Percentiles rank a stretch among this genome's conserved stretches.
Evolutionary conservation across 1,139 yeast species (phyloP).

Genomic region (Candida pseudocylindracea): DNA sequence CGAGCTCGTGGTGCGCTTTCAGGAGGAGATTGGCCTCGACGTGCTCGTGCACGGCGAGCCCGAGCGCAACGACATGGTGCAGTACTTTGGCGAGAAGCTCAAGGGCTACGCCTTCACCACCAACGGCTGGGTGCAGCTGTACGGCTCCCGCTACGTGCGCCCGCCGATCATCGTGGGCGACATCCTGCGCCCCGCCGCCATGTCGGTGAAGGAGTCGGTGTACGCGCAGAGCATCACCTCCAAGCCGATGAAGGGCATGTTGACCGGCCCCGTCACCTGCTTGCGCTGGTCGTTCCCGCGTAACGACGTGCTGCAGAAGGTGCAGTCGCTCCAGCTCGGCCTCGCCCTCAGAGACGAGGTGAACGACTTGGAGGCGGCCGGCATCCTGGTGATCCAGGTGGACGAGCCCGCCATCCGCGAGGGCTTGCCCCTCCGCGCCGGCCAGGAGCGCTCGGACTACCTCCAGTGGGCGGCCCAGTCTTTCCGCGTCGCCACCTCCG

Average conservation of each 20-base stretch:
- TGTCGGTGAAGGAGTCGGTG: slow-evolving; percentile 98
- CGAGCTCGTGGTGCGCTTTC: slow-evolving; percentile 90
- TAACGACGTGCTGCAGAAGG: slow-evolving; percentile 86
- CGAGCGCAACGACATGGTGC: slow-evolving; percentile 99
- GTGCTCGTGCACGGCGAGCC: slow-evolving; percentile 99
- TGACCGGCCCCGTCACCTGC: slow-evolving; percentile 98
- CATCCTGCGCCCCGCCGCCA: slow-evolving; percentile 93
- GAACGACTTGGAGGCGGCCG: slow-evolving; percentile 92
- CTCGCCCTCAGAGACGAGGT: slow-evolving; percentile 98
- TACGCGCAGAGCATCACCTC: slow-evolving; percentile 93
- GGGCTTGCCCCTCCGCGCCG: slow-evolving; percentile 98
- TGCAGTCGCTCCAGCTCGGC: slow-evolving; percentile 94
- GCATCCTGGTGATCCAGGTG: slow-evolving; percentile 94
- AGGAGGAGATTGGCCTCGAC: slow-evolving; percentile 95
- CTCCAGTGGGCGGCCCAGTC: slow-evolving; percentile 98
- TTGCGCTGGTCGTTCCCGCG: slow-evolving; percentile 99
- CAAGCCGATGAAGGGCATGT: slow-evolving; percentile 99
- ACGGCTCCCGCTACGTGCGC: slow-evolving; percentile 99
- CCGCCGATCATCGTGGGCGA: slow-evolving; percentile 99
- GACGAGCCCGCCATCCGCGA: slow-evolving; percentile 99
- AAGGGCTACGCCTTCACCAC: slow-evolving; percentile 96
- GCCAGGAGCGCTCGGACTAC: slow-evolving; percentile 91
- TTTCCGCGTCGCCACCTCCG: slow-evolving; percentile 98
- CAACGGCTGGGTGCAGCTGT: slow-evolving; percentile 99
- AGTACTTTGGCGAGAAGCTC: slow-evolving; percentile 97